Conservation (phyloP, 2,329 filamentous ascomycete genomes). For the Colletotrichum trifolii region DNA sequence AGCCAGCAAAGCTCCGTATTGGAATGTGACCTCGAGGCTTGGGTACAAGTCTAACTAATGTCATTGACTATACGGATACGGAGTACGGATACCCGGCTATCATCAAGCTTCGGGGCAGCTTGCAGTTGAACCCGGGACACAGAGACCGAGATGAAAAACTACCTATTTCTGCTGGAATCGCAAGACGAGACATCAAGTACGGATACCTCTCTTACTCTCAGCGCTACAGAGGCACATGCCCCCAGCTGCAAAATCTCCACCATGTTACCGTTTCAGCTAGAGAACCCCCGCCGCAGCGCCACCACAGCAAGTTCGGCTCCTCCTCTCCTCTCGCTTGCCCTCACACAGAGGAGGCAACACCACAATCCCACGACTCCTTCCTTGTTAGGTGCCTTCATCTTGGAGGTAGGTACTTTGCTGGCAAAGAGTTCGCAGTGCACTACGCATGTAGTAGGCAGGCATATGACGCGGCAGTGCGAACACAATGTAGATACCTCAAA, state of each 20-base stretch:
- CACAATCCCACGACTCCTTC: neutral
- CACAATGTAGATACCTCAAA: no score
- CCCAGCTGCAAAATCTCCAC: constrained; percentile 20
- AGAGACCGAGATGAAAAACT: neutral
- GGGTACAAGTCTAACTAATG: no score
- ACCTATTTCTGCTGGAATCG: neutral
- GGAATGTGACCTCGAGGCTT: neutral
- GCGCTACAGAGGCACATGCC: constrained; percentile 17
- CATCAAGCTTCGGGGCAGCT: no score
- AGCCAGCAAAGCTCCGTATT: neutral
- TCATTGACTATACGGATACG: no score
- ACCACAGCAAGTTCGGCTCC: constrained; percentile 28
- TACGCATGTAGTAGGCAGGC: no score
- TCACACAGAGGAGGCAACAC: constrained; percentile 13
- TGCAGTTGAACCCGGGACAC: no score
- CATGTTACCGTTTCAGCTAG: constrained; percentile 36
- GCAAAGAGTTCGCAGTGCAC: no score
- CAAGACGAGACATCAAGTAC: constrained; percentile 1
- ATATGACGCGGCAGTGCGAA: no score
- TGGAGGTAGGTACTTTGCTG: no score
- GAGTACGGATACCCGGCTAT: no score
- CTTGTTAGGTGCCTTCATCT: no score
- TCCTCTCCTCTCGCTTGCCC: constrained; percentile 18
- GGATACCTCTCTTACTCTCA: neutral
- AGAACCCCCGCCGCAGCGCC: constrained; percentile 31